Evolutionary conservation across 805 yeast genomes (phyloP).

Genomic region (Wickerhamiella galacta): DNA sequence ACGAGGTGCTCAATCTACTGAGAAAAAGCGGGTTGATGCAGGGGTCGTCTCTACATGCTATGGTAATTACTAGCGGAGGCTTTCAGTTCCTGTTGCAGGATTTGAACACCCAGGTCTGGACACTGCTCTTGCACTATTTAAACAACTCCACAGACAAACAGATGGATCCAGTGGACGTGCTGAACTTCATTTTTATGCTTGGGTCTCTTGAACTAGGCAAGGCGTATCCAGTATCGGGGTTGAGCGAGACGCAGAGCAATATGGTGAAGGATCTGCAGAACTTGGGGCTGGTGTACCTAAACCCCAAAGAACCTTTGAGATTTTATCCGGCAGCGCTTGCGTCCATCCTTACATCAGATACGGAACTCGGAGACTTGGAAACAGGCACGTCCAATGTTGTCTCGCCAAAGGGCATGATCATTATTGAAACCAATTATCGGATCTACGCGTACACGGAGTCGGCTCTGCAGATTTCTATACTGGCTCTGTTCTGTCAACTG

Average conservation of each 20-base stretch:
- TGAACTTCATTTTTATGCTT: slow-evolving; percentile 81
- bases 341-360: slow-evolving; percentile 75
- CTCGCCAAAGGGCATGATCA: slow-evolving; percentile 43
- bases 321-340: slow-evolving; percentile 88
- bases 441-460: slow-evolving; percentile 85
- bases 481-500: slow-evolving; percentile 74
- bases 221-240: slow-evolving; percentile 53
- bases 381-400: slow-evolving; percentile 20
- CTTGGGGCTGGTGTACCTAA: slow-evolving; percentile 67
- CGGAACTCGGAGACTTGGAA: slow-evolving; percentile 53
- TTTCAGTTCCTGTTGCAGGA: slow-evolving; percentile 90
- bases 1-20: slow-evolving; percentile 63
- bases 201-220: slow-evolving; percentile 87
- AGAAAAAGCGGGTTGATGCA: slow-evolving; percentile 82
- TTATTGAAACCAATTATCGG: slow-evolving; percentile 87
- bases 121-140: slow-evolving; percentile 69
- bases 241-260: slow-evolving; percentile 64
- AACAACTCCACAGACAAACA: slow-evolving; percentile 67
- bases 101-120: slow-evolving; percentile 89
- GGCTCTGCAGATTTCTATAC: slow-evolving; percentile 84
- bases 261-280: slow-evolving; percentile 84
- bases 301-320: slow-evolving; percentile 38
- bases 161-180: slow-evolving; percentile 92
- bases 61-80: slow-evolving; percentile 76
- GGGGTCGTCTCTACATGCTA: slow-evolving; percentile 18